Evolutionary conservation across 1,139 yeast species (phyloP).

Genomic region (Taphrina sp.): DNA sequence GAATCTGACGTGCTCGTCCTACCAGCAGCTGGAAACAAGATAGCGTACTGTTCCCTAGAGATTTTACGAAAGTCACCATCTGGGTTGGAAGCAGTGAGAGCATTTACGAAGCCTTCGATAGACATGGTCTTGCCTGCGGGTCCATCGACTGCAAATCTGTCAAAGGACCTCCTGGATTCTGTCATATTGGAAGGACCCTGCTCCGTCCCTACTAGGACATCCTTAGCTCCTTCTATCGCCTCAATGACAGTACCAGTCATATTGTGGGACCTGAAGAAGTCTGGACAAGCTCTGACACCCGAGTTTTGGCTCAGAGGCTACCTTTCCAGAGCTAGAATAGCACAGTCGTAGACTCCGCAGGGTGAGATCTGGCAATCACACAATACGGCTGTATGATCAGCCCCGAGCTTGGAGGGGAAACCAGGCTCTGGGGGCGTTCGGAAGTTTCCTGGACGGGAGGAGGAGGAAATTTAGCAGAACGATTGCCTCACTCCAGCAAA

Average conservation of each 20-base stretch:
- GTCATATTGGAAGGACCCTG: conserved; percentile 19
- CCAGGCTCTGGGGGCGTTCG: no score
- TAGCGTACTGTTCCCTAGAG: conserved; percentile 48
- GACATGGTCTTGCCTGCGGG: conserved; percentile 5
- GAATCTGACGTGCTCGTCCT: conserved; percentile 37
- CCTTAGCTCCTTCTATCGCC: conserved; percentile 18
- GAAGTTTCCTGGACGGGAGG: no score
- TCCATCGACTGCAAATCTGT: conserved; percentile 17
- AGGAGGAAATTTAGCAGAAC: no score
- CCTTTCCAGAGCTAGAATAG: no score
- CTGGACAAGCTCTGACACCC: no score
- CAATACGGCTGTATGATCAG: no score
- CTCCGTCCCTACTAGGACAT: conserved; percentile 23
- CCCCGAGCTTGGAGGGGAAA: no score
- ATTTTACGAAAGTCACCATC: conserved; percentile 49
- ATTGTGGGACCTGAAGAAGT: no score
- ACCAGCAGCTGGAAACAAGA: conserved; percentile 50
- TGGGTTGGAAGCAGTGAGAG: conserved; percentile 17
- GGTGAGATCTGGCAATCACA: no score
- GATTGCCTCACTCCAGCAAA: no score
- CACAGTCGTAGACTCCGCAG: no score
- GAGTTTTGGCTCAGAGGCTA: no score
- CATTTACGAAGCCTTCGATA: conserved; percentile 24
- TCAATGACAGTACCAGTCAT: conserved; percentile 5
- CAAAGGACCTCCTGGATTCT: conserved; percentile 24